phyloP scores from a whole-genome alignment of 1,284 basidiomycete species.

The Ustilago cynodontis region DNA sequence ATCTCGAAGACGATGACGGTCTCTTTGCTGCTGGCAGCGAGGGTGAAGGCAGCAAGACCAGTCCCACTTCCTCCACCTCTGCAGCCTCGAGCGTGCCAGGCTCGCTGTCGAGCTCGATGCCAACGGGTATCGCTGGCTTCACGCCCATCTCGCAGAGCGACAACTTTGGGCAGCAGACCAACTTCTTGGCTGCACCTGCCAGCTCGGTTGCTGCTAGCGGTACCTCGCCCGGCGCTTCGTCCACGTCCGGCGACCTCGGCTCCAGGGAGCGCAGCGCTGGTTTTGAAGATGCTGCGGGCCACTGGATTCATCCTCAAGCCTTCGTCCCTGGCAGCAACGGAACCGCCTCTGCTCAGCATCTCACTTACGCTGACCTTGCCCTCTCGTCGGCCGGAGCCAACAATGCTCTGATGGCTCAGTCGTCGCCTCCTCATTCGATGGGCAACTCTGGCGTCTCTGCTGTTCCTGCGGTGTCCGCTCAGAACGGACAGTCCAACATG shows the following conservation, averaged over 20 bases:
- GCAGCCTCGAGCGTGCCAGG: slow-evolving; percentile 34
- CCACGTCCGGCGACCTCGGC: slow-evolving; percentile 32
- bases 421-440: slow-evolving; percentile 12
- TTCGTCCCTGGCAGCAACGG: neutral
- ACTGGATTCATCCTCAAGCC: slow-evolving; percentile 26
- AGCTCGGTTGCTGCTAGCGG: slow-evolving; percentile 8
- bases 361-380: slow-evolving; percentile 36
- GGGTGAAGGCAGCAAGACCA: slow-evolving; percentile 44
- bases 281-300: slow-evolving; percentile 22
- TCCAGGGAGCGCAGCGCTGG: slow-evolving; percentile 15
- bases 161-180: slow-evolving; percentile 7
- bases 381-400: slow-evolving; percentile 25
- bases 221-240: slow-evolving; percentile 37
- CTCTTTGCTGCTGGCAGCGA: slow-evolving; percentile 41
- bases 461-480: slow-evolving; percentile 15
- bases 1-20: slow-evolving; percentile 51
- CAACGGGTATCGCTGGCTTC: slow-evolving; percentile 28
- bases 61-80: slow-evolving; percentile 41
- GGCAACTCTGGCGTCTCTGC: slow-evolving; percentile 7
- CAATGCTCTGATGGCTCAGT: slow-evolving; percentile 16
- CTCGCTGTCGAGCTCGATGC: slow-evolving; percentile 35
- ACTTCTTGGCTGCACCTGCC: slow-evolving; percentile 22
- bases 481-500: slow-evolving; percentile 28
- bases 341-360: slow-evolving; percentile 10
- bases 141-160: slow-evolving; percentile 33